phyloP scores from a whole-genome alignment of 179 eudicot species.

The Actinidia arguta region DNA sequence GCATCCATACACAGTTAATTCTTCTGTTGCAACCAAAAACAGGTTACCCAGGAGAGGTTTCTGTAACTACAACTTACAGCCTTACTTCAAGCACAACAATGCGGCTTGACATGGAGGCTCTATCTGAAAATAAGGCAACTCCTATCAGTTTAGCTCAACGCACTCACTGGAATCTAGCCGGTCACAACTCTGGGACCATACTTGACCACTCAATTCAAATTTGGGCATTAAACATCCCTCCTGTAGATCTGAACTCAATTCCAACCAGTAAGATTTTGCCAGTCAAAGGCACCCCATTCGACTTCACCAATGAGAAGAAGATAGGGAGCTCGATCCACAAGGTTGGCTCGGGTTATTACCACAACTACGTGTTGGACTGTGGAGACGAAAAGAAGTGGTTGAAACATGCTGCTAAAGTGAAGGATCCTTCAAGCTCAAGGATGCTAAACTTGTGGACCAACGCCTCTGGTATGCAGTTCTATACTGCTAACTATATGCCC shows the following conservation, averaged over 20 bases:
- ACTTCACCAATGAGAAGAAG: conserved; percentile 83
- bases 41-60: conserved; percentile 93
- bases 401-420: conserved; percentile 80
- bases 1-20: neutral
- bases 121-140: conserved; percentile 83
- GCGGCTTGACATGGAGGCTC: conserved; percentile 98
- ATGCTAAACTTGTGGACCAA: conserved; percentile 86
- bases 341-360: conserved; percentile 94
- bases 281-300: conserved; percentile 76
- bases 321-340: conserved; percentile 65
- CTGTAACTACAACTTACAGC: conserved; percentile 82
- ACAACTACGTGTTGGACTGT: conserved; percentile 85
- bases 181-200: conserved; percentile 79
- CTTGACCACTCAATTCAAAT: conserved; percentile 81
- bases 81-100: conserved; percentile 77
- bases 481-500: conserved; percentile 81
- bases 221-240: conserved; percentile 70
- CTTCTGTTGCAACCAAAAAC: conserved; percentile 23
- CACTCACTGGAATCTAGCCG: conserved; percentile 93
- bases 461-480: conserved; percentile 95
- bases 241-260: conserved; percentile 70
- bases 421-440: conserved; percentile 76
- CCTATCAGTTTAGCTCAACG: conserved; percentile 93
- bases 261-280: conserved; percentile 87
- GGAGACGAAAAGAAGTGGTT: conserved; percentile 84